Evolutionary conservation across 352 stramenopile genomes (phyloP), one percentile per base, ranked within the genome.

Genomic region (Phytophthora vignae): DNA sequence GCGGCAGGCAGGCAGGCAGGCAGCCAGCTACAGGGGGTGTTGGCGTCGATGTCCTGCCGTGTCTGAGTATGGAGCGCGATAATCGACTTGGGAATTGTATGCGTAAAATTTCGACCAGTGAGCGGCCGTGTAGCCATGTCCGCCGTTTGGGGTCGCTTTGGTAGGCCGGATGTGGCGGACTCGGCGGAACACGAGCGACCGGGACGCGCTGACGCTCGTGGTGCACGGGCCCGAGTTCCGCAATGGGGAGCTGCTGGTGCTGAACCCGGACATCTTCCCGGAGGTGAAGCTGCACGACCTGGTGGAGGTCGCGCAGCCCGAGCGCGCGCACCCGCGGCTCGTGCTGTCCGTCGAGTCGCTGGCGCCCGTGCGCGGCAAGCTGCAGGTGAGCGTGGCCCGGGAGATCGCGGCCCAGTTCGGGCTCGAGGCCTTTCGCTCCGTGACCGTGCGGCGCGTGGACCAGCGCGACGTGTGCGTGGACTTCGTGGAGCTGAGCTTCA

Each of bases 401-500:
- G 88, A 96, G 12, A 70, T 94, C 17, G 87, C 88, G 1, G 76
- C 83, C 8, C 86, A 93, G 66, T 94, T 94, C 58, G 77, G 84
- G 5, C 80, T 96, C 38, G 87, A 94, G 19, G 55, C 80, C 10
- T 92, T 93, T 60, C 71, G 87, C 9, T 46, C 69, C 17, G 87
- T 94, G 19, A 69, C 71, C 0, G 82, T 93, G 17, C 73, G 82
- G n/a, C 81, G 82, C 21, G 79, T 95, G 11, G 79, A 94, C 5
- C 78, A 74, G 17, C 69, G 71, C 0, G 80, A 92, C 17, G 82
- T 93, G 15, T 80, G 73, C 1, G 79, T 91, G 49, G 90, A 97
- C 64, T 97, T 92, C 62, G 82, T 98, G 55, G 91, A 98, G 77
- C 55, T 97, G 46, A 91, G 84, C 44, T 96, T 97, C 67, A 95